Percentiles rank a stretch among this genome's conserved stretches.
Conservation (phyloP, 768 basidiomycete genomes). For the Calvatia gigantea region DNA sequence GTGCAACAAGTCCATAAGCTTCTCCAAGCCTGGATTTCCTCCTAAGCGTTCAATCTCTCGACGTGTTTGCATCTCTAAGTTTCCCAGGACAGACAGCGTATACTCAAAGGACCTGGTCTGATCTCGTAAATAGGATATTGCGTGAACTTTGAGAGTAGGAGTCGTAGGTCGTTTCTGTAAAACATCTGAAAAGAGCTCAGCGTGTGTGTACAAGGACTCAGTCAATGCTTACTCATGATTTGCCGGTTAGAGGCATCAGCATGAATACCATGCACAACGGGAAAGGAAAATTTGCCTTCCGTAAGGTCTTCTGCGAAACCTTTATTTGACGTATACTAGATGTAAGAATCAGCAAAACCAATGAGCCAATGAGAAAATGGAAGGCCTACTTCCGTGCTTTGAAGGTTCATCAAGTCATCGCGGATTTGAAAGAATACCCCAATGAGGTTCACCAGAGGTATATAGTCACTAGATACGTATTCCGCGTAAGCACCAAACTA, state of each 20-base stretch:
- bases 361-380: neutral
- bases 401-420: slow-evolving; percentile 96
- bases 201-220: neutral
- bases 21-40: slow-evolving; percentile 65
- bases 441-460: slow-evolving; percentile 90
- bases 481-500: neutral
- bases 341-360: neutral
- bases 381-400: slow-evolving; percentile 68
- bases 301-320: slow-evolving; percentile 92
- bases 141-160: slow-evolving; percentile 74
- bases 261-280: slow-evolving; percentile 86
- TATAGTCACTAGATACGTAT: slow-evolving; percentile 62
- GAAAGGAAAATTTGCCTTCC: slow-evolving; percentile 98
- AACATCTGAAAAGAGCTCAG: slow-evolving; percentile 51
- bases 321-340: slow-evolving; percentile 78
- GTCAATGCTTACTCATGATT: slow-evolving; percentile 68
- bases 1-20: slow-evolving; percentile 51
- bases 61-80: slow-evolving; percentile 63
- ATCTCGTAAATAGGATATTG: slow-evolving; percentile 73
- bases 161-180: slow-evolving; percentile 86
- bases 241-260: slow-evolving; percentile 73
- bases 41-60: slow-evolving; percentile 72
- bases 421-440: slow-evolving; percentile 95
- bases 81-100: slow-evolving; percentile 64
- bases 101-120: slow-evolving; percentile 87